Base-by-base conservation (phyloP, 2,329 filamentous ascomycete genomes). In the Metarhizium rileyi region DNA sequence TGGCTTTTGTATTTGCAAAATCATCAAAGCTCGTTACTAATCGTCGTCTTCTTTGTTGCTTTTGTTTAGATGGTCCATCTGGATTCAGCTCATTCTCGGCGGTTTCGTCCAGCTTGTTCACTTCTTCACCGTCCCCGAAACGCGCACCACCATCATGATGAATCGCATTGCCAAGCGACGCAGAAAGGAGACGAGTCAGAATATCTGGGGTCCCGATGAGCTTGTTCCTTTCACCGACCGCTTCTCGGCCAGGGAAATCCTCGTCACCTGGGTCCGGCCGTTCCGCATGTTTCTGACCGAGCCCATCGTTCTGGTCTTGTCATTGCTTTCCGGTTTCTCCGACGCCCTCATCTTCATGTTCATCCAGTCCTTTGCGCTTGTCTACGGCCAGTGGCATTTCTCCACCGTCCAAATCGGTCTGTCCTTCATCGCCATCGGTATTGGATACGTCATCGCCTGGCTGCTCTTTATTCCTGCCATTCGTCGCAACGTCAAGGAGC, bases 81-180 rank as follows among this genome's bases (percentile, higher is more conserved):
- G 88, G 87, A 86, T 91, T 52, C 86, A 90, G 65, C 77, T 91
- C 54, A 89, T 90, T 56, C 81, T 91, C 48, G 87, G 87, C 18
- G 83, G 68, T 8, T 74, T 79, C 30, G 79, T 88, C 3, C 86
- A 90, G 61, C 18, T 78, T 4, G 59, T 86, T 4, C 86, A 90
- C 61, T 70, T 84, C 46, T 60, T 86, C 51, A 72, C 80, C 7
- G 87, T 93, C 1, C 87, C 87, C 1, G 88, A 93, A 65, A 93
- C 88, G 0, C 76, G 87, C 47, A 78, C 81, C 1, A 88, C 84
- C 4, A 78, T 90, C 53, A 75, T 93, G 71, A 82, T 94, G 75
- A 84, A 93, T 68, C 73, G 73, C 2, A 87, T 90, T 51, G 88
- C 88, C 26, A 88, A 88, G 74, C 81, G 78, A 64, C 78, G 82